Percentiles rank a stretch among this genome's conserved stretches.
Evolutionary conservation across 768 basidiomycete genomes (phyloP).

Genomic region (Phylloporus rhodoxanthus): DNA sequence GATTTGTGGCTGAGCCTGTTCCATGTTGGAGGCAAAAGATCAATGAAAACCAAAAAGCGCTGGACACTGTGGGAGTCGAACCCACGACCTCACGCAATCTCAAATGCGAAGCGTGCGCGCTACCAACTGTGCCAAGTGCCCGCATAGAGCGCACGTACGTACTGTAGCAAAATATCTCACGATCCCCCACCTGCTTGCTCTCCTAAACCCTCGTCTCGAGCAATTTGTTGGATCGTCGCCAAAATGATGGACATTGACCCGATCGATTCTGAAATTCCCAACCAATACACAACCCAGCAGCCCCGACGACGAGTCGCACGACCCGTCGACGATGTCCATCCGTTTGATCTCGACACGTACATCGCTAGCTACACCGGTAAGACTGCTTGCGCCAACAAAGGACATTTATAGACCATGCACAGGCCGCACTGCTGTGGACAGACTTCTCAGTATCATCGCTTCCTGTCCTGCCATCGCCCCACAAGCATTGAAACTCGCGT

Average conservation of each 20-base stretch:
- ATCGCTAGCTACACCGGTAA: constrained; percentile 71
- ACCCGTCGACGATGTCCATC: constrained; percentile 69
- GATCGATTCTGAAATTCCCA: constrained; percentile 23
- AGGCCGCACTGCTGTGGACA: constrained; percentile 75
- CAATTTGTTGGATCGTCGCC: not conserved
- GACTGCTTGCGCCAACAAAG: not conserved
- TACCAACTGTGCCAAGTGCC: constrained; percentile 57
- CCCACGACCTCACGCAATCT: constrained; percentile 51
- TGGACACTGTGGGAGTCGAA: constrained; percentile 44
- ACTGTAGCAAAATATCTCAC: not conserved
- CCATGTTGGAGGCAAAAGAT: too few species aligned
- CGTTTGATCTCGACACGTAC: constrained; percentile 83
- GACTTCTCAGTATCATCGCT: constrained; percentile 62
- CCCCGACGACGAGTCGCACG: constrained; percentile 29
- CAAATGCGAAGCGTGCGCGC: constrained; percentile 53
- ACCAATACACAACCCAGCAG: constrained; percentile 7
- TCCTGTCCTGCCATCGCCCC: constrained; percentile 63
- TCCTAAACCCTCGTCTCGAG: not conserved
- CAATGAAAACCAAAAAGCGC: not conserved
- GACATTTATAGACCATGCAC: constrained; percentile 1
- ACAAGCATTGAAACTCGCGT: constrained; percentile 64
- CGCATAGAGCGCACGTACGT: not conserved
- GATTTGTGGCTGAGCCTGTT: not conserved
- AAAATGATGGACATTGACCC: constrained; percentile 28
- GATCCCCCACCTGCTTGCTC: not conserved